A percentile compares a stretch with the other conserved stretches of the same genome.
These are phyloP conservation scores for Pythium vanterpoolii DNA, from an alignment of 352 stramenopile species.

Conservation along the genomic window DNA sequence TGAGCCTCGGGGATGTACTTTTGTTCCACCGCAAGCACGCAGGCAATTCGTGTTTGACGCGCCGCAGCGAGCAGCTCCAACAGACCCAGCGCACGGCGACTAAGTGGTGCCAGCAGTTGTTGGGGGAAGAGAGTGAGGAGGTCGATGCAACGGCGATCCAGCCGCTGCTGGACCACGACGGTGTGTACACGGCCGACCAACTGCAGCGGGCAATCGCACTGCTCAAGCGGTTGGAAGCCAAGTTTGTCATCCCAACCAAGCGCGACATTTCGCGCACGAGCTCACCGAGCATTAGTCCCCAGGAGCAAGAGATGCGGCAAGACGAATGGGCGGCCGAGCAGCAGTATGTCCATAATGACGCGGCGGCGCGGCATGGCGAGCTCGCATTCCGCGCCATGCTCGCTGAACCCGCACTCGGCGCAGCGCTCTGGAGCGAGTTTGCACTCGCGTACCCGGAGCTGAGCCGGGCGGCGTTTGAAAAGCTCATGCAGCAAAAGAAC, in stretches of 20 bases:
- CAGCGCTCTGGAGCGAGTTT: slow-evolving; percentile 32
- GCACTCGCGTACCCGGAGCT: slow-evolving; percentile 25
- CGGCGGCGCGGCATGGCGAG: slow-evolving; percentile 32
- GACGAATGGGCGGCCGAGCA: slow-evolving; percentile 24
- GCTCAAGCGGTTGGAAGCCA: slow-evolving; percentile 24
- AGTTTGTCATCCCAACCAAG: slow-evolving; percentile 20
- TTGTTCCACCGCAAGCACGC: slow-evolving; percentile 46
- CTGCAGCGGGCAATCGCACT: slow-evolving; percentile 22
- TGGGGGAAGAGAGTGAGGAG: slow-evolving; percentile 9
- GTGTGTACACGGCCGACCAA: slow-evolving; percentile 19
- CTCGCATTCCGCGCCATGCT: slow-evolving; percentile 38
- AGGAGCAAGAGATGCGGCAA: slow-evolving; percentile 22
- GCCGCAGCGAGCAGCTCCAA: slow-evolving; percentile 30
- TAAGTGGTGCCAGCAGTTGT: slow-evolving; percentile 18
- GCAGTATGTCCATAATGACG: slow-evolving; percentile 30
- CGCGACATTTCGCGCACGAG: slow-evolving; percentile 16
- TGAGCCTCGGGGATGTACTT: slow-evolving; percentile 50
- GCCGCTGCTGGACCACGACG: slow-evolving; percentile 25
- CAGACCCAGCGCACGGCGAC: slow-evolving; percentile 41
- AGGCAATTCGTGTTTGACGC: slow-evolving; percentile 19
- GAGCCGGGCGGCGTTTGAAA: slow-evolving; percentile 35
- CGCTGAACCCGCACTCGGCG: slow-evolving; percentile 25
- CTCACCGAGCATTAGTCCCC: slow-evolving; percentile 18
- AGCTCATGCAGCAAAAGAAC: slow-evolving; percentile 25
- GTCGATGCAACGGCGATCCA: slow-evolving; percentile 14